phyloP scores from a whole-genome alignment of 2,329 filamentous ascomycete species.

The Knoxdaviesia capensis region DNA sequence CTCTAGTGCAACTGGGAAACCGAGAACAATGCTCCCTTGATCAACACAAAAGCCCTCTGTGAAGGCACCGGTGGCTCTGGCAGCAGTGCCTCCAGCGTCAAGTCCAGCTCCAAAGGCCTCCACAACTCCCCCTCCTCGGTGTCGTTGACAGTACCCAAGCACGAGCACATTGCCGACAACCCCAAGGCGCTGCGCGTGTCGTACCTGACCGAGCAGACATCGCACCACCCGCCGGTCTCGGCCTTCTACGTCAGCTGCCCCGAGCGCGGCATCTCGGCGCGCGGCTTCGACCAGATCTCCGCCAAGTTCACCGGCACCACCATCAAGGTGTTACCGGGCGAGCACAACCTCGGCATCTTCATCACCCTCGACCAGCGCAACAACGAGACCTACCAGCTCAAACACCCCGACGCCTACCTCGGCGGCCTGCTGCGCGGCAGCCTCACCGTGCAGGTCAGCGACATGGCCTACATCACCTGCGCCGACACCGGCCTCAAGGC shows the following conservation, averaged over 20 bases:
- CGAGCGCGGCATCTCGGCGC: constrained; percentile 69
- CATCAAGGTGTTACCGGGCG: constrained; percentile 74
- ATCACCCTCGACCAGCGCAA: constrained; percentile 62
- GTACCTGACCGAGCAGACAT: constrained; percentile 94
- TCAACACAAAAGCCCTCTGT: constrained; percentile 27
- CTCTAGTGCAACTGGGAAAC: constrained; percentile 83
- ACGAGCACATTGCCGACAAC: constrained; percentile 18
- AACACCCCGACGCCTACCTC: constrained; percentile 81
- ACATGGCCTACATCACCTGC: constrained; percentile 75
- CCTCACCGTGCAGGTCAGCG: constrained; percentile 78
- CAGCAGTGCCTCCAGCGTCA: constrained; percentile 27
- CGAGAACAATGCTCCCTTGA: constrained; percentile 52
- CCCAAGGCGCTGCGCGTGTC: constrained; percentile 54
- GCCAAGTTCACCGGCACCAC: constrained; percentile 96
- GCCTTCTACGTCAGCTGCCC: constrained; percentile 89
- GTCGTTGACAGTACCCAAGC: constrained; percentile 29
- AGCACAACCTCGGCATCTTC: constrained; percentile 92
- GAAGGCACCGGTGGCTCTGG: constrained; percentile 7
- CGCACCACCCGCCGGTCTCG: constrained; percentile 91
- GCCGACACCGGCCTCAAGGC: constrained; percentile 79
- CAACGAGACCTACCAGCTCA: constrained; percentile 86
- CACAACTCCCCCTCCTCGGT: constrained; percentile 26
- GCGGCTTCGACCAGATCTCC: constrained; percentile 87
- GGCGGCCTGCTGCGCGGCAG: constrained; percentile 73
- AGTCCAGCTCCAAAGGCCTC: constrained; percentile 20